These are phyloP conservation scores for Spizellomyces punctatus DNA, from an alignment of 192 early-diverging fungal species.

Conservation along the genomic window DNA sequence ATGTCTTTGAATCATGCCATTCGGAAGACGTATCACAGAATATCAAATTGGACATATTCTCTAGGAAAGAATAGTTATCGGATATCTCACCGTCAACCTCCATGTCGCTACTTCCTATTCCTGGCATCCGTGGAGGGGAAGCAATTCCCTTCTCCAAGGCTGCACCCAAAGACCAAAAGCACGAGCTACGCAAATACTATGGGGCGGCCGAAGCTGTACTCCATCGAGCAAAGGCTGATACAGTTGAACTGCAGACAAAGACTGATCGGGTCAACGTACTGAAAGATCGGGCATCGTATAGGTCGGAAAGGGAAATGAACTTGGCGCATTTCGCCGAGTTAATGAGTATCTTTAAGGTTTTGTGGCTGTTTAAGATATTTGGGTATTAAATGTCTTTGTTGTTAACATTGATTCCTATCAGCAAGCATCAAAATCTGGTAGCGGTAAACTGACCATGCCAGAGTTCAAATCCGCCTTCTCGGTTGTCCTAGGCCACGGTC, in stretches of 20 bases:
- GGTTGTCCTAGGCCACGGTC: conserved; percentile 44
- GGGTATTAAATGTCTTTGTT: not conserved
- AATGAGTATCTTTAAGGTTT: conserved; percentile 52
- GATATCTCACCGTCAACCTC: not conserved
- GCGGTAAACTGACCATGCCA: conserved; percentile 29
- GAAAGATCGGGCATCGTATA: conserved; percentile 50
- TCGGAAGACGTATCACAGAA: no score
- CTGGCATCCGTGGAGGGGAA: not conserved
- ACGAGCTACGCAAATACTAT: conserved; percentile 29
- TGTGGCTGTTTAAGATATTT: not conserved
- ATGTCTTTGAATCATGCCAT: no score
- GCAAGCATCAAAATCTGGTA: conserved; percentile 6
- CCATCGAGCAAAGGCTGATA: conserved; percentile 16
- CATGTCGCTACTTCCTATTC: not conserved
- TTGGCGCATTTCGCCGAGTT: conserved; percentile 53
- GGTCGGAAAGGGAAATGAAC: conserved; percentile 55
- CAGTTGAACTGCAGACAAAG: conserved; percentile 9
- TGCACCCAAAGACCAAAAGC: conserved; percentile 21
- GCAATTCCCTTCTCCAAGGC: conserved; percentile 30
- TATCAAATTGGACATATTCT: no score
- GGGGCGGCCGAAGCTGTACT: conserved; percentile 15
- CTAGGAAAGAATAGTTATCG: no score
- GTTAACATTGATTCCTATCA: not conserved
- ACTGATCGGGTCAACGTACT: conserved; percentile 34
- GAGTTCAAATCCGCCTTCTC: conserved; percentile 56